Evolutionary conservation across 140 eudicot genomes (phyloP), one percentile per base, ranked within the genome.

Genomic region (Senecio squalidus): DNA sequence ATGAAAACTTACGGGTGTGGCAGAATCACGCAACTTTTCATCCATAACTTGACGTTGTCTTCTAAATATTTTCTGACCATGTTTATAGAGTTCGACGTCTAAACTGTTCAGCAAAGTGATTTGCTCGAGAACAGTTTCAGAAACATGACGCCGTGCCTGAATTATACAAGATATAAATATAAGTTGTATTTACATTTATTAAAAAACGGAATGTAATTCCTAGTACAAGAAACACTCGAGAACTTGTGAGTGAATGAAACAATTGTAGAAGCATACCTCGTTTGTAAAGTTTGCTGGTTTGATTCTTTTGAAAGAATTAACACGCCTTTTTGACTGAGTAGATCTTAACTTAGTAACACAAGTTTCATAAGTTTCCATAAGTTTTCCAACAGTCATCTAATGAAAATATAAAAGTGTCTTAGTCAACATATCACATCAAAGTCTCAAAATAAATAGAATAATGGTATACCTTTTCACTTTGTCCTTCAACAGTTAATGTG

Each of bases 241-340:
- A 38, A 58, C 16, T 36, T 20, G 9, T 7, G n/a, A 40, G 29
- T 59, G 0, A 28, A 38, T 28, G 11, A 5, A 43, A 53, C 22
- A 8, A 3, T 14, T 23, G 49, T 17, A 64, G 57, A 40, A 52
- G 49, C 28, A 8, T 75, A 93, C 99, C 96, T 88, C 94, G 73
- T 84, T 88, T 9, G 89, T 88, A 69, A 84, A 93, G 71, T 93
- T 88, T 47, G 80, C 87, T 11, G 99, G 95, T 56, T 74, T 64
- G 47, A 88, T 82, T 31, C 46, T 77, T 17, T 55, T 74, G 21
- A 88, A 66, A 51, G 99, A 88, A 58, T 29, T 60, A 31, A 48
- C 52, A 16, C 88, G 79, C 4, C 99, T 67, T 22, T 75, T 74
- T 62, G 80, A 55, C 66, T 93, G 95, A 48, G 87, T 10, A 29